These are phyloP conservation scores for Podaxis pistillaris DNA, from an alignment of 768 basidiomycete species.

Conservation along the genomic window DNA sequence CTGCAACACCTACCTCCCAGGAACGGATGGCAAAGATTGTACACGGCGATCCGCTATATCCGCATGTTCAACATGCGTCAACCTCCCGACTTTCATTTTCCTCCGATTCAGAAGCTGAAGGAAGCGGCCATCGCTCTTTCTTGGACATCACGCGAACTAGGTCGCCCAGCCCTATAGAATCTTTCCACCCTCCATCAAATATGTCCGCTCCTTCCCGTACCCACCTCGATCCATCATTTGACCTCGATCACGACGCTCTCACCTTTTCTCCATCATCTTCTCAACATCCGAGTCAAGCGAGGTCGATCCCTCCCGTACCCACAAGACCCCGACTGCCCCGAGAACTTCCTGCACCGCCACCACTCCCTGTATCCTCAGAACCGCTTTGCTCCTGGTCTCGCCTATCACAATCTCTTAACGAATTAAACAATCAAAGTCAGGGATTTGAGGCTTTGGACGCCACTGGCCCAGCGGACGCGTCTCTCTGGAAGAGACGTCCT, in stretches of 20 bases:
- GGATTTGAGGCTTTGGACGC: neutral
- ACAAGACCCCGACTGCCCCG: neutral
- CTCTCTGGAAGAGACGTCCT: slow-evolving; percentile 14
- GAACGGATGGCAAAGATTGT: slow-evolving; percentile 6
- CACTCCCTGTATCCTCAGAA: slow-evolving; percentile 9
- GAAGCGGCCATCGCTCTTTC: slow-evolving; percentile 28
- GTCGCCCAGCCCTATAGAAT: slow-evolving; percentile 46
- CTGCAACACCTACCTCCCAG: slow-evolving; percentile 36
- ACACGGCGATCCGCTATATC: slow-evolving; percentile 20
- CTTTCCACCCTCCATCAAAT: slow-evolving; percentile 40
- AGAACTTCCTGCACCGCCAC: slow-evolving; percentile 1
- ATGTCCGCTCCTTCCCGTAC: slow-evolving; percentile 44
- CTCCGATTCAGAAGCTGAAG: slow-evolving; percentile 32
- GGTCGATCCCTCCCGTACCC: neutral
- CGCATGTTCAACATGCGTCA: slow-evolving; percentile 20
- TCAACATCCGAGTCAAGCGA: slow-evolving; percentile 16
- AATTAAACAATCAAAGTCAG: neutral
- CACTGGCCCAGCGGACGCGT: slow-evolving; percentile 7
- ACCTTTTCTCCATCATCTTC: slow-evolving; percentile 39
- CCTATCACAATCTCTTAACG: neutral
- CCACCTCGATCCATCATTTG: slow-evolving; percentile 42
- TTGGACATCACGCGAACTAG: slow-evolving; percentile 23
- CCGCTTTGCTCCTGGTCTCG: neutral
- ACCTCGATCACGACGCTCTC: slow-evolving; percentile 27
- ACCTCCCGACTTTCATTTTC: slow-evolving; percentile 15